Base-by-base conservation (phyloP, 2,329 filamentous ascomycete species). In the Nannizziopsis arthrosporioides region DNA sequence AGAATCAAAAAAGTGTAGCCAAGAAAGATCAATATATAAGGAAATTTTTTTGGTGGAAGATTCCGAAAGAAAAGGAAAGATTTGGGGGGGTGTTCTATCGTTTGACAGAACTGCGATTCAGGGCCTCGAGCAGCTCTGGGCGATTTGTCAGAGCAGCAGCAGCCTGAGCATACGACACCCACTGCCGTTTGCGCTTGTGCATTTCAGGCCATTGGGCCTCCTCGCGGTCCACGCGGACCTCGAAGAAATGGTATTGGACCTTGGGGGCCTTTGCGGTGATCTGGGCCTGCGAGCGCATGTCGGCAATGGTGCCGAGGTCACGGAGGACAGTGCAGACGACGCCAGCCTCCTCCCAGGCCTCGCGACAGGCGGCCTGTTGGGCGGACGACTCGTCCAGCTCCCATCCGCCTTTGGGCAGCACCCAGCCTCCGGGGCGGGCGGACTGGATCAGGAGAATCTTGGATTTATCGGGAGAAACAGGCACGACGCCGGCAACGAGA, bases 321-420 rank as follows among this genome's bases (percentile, higher is more conserved):
- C 82, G 84, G 59, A 84, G 81, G 65, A 95, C 82, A 51, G 78
- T 82, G 67, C 90, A 85, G 59, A 84, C 75, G 61, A 96, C 93
- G 60, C 92, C 92, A 37, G 89, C 92, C 71, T 96, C 92, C 71
- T 96, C 92, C 92, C 92, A 96, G 52, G 92, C 92, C 68, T 98
- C 92, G 57, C 92, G 75, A 73, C 73, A 83, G 68, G 80, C 80
- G 48, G 92, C 92, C 49, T 92, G 85, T 64, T 90, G 78, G 53
- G 84, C 80, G 54, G 85, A 92, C 53, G 82, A 78, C 70, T 98
- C 92, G 67, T 98, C 92, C 31, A 81, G 83, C 68, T 98, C 92
- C 89, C 92, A 98, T 52, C 92, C 92, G 62, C 92, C 92, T 67
- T 98, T 98, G 52, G 92, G 92, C 51, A 98, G 75, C 38, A 98